Evolutionary conservation across 2,329 filamentous ascomycete species (phyloP).

Genomic region (Alternaria incomplexa): DNA sequence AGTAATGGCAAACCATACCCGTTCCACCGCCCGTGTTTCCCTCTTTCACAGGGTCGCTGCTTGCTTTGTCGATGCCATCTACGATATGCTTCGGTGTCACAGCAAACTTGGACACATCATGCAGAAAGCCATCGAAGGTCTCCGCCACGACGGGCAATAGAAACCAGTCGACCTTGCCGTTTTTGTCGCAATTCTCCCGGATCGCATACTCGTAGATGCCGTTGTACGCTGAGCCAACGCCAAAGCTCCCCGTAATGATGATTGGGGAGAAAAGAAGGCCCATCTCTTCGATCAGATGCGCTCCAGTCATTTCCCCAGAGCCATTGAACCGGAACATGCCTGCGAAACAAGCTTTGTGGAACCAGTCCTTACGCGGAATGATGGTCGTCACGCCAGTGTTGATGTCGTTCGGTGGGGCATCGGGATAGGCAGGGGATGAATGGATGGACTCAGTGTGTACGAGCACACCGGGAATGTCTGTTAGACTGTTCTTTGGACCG

Average conservation of each 20-base stretch:
- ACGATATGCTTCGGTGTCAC: constrained; percentile 63
- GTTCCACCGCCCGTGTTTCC: constrained; percentile 71
- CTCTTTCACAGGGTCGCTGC: constrained; percentile 61
- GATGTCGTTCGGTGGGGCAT: constrained; percentile 37
- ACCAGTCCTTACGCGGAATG: constrained; percentile 51
- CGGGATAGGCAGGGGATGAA: constrained; percentile 33
- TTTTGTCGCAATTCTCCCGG: constrained; percentile 50
- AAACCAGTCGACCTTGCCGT: constrained; percentile 59
- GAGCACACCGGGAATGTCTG: constrained; percentile 53
- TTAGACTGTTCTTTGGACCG: constrained; percentile 52
- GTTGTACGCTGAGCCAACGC: constrained; percentile 64
- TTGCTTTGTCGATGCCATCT: constrained; percentile 60
- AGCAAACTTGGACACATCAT: constrained; percentile 62
- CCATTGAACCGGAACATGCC: constrained; percentile 67
- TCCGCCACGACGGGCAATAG: constrained; percentile 65
- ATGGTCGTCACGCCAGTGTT: constrained; percentile 55
- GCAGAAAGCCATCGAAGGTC: constrained; percentile 69
- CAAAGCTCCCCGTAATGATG: constrained; percentile 64
- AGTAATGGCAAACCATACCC: constrained; percentile 70
- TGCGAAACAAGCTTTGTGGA: constrained; percentile 51
- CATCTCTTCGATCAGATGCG: constrained; percentile 67
- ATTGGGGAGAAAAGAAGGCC: constrained; percentile 66
- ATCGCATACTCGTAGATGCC: constrained; percentile 65
- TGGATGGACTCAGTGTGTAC: constrained; percentile 51
- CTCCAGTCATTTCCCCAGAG: constrained; percentile 67